These are phyloP conservation scores for Onygenales sp. DNA, from an alignment of 2,329 filamentous ascomycete species.

Conservation along the genomic window DNA sequence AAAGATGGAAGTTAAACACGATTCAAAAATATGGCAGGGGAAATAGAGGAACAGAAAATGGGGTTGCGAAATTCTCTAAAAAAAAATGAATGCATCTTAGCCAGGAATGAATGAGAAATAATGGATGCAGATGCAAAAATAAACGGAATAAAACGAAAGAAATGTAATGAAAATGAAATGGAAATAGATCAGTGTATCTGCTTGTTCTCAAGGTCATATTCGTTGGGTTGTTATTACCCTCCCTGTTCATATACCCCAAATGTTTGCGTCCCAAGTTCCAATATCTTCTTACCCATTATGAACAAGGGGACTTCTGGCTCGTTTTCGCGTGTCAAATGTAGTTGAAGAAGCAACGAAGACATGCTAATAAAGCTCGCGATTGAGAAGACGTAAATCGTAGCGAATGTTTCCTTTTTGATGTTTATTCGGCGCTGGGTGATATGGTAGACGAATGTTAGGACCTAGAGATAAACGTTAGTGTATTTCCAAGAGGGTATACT, in stretches of 20 bases:
- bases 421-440: constrained; percentile 68
- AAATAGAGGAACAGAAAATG: too few relatives aligned
- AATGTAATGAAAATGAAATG: neutral
- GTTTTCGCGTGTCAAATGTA: constrained; percentile 53
- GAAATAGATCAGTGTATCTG: neutral
- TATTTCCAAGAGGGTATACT: neutral
- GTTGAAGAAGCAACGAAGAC: constrained; percentile 57
- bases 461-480: constrained; percentile 33
- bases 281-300: constrained; percentile 35
- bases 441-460: constrained; percentile 65
- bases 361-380: constrained; percentile 69
- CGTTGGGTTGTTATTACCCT: neutral
- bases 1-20: too few relatives aligned
- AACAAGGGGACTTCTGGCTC: constrained; percentile 53
- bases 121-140: neutral
- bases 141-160: neutral
- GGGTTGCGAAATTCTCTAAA: too few relatives aligned
- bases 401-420: constrained; percentile 68
- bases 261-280: constrained; percentile 26
- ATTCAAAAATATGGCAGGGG: too few relatives aligned
- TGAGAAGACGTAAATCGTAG: constrained; percentile 68
- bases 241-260: neutral
- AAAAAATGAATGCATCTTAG: too few relatives aligned
- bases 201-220: neutral
- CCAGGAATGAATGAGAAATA: neutral